Evolutionary conservation across 1,284 basidiomycete species (phyloP).

Genomic region (Inonotus obliquus): DNA sequence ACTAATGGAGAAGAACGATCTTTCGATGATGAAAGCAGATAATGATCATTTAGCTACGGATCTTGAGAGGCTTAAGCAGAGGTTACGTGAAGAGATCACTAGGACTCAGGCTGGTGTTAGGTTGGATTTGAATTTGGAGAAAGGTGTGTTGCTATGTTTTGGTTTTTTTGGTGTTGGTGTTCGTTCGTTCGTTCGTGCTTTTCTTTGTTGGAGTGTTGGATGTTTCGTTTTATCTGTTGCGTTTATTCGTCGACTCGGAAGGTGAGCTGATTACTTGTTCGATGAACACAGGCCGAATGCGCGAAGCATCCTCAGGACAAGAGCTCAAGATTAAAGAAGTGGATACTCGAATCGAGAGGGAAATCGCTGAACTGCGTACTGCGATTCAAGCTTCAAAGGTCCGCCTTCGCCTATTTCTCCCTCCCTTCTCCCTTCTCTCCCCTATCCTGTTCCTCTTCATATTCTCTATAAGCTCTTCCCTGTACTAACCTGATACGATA

Average conservation of each 20-base stretch:
- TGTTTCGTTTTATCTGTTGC: background rate
- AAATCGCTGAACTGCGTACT: constrained; percentile 88
- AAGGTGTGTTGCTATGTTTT: too few relatives aligned
- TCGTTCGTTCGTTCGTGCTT: background rate
- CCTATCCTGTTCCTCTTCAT: constrained; percentile 16
- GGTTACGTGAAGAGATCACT: constrained; percentile 87
- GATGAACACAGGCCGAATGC: constrained; percentile 56
- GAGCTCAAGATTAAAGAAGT: constrained; percentile 98
- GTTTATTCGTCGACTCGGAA: background rate
- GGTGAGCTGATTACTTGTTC: background rate
- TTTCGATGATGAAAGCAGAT: constrained; percentile 93
- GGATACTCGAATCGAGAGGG: constrained; percentile 95
- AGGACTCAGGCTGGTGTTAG: constrained; percentile 93
- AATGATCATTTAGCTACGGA: constrained; percentile 90
- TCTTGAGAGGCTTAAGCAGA: constrained; percentile 94
- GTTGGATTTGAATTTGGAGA: constrained; percentile 94
- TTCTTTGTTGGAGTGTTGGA: background rate
- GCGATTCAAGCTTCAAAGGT: constrained; percentile 92
- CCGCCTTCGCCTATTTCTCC: too few relatives aligned
- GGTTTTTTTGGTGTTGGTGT: too few relatives aligned
- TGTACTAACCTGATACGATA: too few relatives aligned
- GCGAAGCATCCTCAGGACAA: constrained; percentile 90
- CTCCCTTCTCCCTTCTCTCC: background rate
- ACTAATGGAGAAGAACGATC: constrained; percentile 96
- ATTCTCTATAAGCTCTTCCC: background rate